phyloP scores from a whole-genome alignment of 495 filamentous ascomycete genomes.

The Penicillium ucsense region DNA sequence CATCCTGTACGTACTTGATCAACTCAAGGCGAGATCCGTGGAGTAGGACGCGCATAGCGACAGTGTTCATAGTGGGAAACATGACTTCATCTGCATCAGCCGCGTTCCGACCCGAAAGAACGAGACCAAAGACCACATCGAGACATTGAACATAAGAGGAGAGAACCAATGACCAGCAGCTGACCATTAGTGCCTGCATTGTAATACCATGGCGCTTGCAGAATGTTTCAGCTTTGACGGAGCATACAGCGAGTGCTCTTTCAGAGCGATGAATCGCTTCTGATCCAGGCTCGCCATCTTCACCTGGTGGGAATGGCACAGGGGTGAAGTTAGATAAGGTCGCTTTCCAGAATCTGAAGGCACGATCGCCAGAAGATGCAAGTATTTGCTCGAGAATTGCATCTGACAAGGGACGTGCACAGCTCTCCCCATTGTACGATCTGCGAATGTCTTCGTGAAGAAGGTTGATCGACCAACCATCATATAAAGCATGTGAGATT shows the following conservation, averaged over 20 bases:
- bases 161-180: conserved; percentile 57
- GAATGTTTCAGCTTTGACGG: conserved; percentile 33
- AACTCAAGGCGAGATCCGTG: conserved; percentile 33
- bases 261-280: conserved; percentile 22
- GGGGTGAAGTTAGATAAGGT: conserved; percentile 20
- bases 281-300: conserved; percentile 15
- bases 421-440: conserved; percentile 20
- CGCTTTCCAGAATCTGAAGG: conserved; percentile 30
- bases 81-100: conserved; percentile 58
- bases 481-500: conserved; percentile 81
- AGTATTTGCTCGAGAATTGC: conserved; percentile 22
- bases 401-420: conserved; percentile 13
- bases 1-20: conserved; percentile 40
- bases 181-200: conserved; percentile 63
- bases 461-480: conserved; percentile 67
- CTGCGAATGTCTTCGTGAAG: conserved; percentile 50
- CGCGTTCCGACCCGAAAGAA: conserved; percentile 57
- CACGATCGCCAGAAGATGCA: conserved; percentile 13
- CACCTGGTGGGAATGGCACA: conserved; percentile 8
- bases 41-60: conserved; percentile 45
- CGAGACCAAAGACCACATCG: conserved; percentile 69
- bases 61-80: conserved; percentile 86
- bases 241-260: conserved; percentile 18
- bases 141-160: conserved; percentile 47
- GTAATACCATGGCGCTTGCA: conserved; percentile 56